phyloP scores from a whole-genome alignment of 1,284 basidiomycete species.

The Amylostereum areolatum region DNA sequence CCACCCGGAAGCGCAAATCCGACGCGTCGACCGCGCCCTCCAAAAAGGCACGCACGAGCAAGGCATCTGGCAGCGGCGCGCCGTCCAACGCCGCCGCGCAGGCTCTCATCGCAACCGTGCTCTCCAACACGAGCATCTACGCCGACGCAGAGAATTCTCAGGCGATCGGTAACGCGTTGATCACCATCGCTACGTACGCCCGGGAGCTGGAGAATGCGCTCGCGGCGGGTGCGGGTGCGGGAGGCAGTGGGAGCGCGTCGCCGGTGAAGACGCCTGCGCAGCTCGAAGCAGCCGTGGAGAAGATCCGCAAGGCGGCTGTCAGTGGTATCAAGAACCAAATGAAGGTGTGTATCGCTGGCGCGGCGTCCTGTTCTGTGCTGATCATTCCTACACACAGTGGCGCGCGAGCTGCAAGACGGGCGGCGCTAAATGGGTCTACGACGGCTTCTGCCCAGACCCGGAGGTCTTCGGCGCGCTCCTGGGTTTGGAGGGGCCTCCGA shows the following conservation, averaged over 20 bases:
- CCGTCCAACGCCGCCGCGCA: constrained; percentile 7
- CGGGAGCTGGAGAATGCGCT: constrained; percentile 32
- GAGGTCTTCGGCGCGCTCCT: constrained; percentile 46
- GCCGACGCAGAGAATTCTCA: constrained; percentile 29
- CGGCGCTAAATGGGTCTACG: constrained; percentile 44
- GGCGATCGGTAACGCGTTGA: constrained; percentile 24
- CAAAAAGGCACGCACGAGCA: constrained; percentile 26
- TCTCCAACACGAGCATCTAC: constrained; percentile 29
- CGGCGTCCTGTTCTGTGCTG: constrained; percentile 1
- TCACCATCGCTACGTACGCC: constrained; percentile 40
- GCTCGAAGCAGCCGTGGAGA: constrained; percentile 38
- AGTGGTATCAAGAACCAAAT: constrained; percentile 54
- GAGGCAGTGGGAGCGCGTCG: constrained; percentile 15
- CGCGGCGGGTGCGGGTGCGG: constrained; percentile 7
- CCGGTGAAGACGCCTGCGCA: constrained; percentile 35
- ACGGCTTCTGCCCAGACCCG: constrained; percentile 48
- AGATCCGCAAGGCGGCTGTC: constrained; percentile 36
- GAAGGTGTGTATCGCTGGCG: constrained; percentile 27
- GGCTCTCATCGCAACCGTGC: constrained; percentile 29
- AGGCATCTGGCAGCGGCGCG: constrained; percentile 25
- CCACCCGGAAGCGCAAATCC: constrained; percentile 32
- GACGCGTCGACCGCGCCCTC: constrained; percentile 15
- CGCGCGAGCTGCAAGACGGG: constrained; percentile 45
- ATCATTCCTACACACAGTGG: constrained; percentile 31
- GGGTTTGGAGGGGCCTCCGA: constrained; percentile 39